phyloP scores from a whole-genome alignment of 2,329 filamentous ascomycete species.

The Fusarium sp. region DNA sequence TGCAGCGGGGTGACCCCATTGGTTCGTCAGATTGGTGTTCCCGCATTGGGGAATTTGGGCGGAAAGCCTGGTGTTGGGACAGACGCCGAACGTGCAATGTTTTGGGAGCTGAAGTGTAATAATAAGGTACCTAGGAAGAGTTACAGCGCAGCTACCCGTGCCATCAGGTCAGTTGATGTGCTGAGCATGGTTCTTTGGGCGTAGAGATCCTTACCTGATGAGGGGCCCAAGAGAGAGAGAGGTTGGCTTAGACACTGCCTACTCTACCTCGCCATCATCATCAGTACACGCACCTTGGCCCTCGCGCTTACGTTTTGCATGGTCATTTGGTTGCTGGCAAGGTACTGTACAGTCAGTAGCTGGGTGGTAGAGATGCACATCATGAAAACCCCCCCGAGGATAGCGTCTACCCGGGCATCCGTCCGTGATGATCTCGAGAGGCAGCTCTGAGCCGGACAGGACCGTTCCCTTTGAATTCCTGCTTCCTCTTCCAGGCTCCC shows the following conservation, averaged over 20 bases:
- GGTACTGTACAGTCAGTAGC: neutral
- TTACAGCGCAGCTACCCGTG: slow-evolving; percentile 12
- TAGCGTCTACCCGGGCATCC: neutral
- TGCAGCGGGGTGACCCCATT: slow-evolving; percentile 23
- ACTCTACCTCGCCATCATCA: neutral
- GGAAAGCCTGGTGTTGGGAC: slow-evolving; percentile 18
- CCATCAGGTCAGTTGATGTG: slow-evolving; percentile 19
- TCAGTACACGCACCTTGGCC: neutral
- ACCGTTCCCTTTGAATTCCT: neutral
- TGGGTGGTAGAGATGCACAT: too few species aligned
- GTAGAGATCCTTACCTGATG: slow-evolving; percentile 9
- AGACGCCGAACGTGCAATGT: neutral
- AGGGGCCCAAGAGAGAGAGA: neutral
- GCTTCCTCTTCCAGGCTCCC: too few species aligned
- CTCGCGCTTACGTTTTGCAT: neutral
- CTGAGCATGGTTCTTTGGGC: slow-evolving; percentile 12
- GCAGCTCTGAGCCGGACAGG: neutral
- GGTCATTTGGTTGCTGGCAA: neutral
- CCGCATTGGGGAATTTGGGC: slow-evolving; percentile 30
- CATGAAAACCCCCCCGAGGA: neutral
- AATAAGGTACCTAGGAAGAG: slow-evolving; percentile 5
- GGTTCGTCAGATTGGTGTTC: slow-evolving; percentile 31
- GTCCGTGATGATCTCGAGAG: neutral
- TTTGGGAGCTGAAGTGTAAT: slow-evolving; percentile 5
- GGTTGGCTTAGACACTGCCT: neutral